Base-by-base conservation (phyloP, 2,329 filamentous ascomycete species). In the Penicillium occitanis region DNA sequence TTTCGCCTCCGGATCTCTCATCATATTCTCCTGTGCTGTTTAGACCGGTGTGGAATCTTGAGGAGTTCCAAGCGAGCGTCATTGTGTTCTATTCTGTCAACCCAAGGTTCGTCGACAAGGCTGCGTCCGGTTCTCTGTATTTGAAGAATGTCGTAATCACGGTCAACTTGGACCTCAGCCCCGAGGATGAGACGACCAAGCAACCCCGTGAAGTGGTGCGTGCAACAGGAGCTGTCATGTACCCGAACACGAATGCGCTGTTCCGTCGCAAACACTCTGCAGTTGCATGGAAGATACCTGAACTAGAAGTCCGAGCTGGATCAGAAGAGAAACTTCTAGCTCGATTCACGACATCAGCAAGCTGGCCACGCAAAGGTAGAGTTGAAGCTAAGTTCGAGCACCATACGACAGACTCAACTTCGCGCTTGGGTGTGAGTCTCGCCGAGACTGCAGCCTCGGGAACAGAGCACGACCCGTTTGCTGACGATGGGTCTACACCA, bases 321-420 rank as follows among this genome's bases (percentile, higher is more conserved):
- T 77, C 81, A 42, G 85, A 87, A 69, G 85, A 90, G 72, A 94
- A 92, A 79, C 87, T 97, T 66, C 88, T 97, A 6, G 95, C 92
- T 67, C 87, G 93, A 2, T 91, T 99, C 71, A 81, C 89, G 28
- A 91, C 91, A 0, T 90, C 93, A 40, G 87, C 87, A 28, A 84
- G 87, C 61, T 87, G 87, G 71, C 88, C 91, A 0, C 88, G 87
- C 69, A 87, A 91, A 5, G 92, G 93, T 0, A 88, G 87, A 63
- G 85, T 96, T 8, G 94, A 99, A 76, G 91, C 91, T 0, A 84
- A 89, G 65, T 97, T 93, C 88, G 93, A 97, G 75, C 81, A 90
- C 25, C 76, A 74, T 55, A 84, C 81, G 1, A 81, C 85, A 46
- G 79, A 85, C 37, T 79, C 80, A 0, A 86, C 86, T 0, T 90